Conservation (phyloP, 352 stramenopile genomes). For the Globisporangium radiosum region DNA sequence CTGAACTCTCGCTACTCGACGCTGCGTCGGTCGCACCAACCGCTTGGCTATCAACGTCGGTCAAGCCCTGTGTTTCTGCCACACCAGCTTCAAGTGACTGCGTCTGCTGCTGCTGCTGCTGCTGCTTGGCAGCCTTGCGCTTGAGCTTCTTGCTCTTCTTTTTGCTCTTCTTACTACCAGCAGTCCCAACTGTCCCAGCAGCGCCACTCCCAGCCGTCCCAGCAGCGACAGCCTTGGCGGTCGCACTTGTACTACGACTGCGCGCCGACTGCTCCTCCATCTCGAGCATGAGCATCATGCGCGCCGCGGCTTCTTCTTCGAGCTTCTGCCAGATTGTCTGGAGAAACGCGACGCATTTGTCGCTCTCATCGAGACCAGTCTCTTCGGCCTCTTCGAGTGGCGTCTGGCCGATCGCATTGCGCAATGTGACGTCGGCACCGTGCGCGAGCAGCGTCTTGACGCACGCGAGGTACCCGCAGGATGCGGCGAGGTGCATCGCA, state of each 20-base stretch:
- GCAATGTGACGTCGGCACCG: constrained; percentile 68
- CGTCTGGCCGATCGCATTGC: constrained; percentile 76
- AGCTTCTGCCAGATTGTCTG: constrained; percentile 57
- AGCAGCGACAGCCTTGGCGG: not conserved
- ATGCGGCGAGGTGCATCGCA: constrained; percentile 74
- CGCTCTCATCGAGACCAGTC: constrained; percentile 50
- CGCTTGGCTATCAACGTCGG: not conserved
- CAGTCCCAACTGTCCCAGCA: too few relatives aligned
- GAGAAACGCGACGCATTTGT: constrained; percentile 50
- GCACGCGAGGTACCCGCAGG: constrained; percentile 66
- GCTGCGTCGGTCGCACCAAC: not conserved
- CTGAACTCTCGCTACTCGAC: constrained; percentile 13
- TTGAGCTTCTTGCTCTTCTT: constrained; percentile 78
- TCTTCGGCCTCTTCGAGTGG: constrained; percentile 71
- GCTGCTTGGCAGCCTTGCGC: constrained; percentile 32
- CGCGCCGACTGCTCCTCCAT: constrained; percentile 50
- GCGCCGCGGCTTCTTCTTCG: constrained; percentile 67
- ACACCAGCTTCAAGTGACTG: not conserved
- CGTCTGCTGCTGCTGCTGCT: constrained; percentile 14
- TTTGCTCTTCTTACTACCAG: constrained; percentile 42
- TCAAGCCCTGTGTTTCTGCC: not conserved
- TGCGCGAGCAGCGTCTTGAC: constrained; percentile 56
- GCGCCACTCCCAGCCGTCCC: not conserved
- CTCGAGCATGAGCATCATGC: constrained; percentile 82
- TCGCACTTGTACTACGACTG: not conserved